Percentiles rank a stretch among this genome's conserved stretches.
Evolutionary conservation across 2,329 filamentous ascomycete genomes (phyloP).

Genomic region (Bipolaris sorokiniana): DNA sequence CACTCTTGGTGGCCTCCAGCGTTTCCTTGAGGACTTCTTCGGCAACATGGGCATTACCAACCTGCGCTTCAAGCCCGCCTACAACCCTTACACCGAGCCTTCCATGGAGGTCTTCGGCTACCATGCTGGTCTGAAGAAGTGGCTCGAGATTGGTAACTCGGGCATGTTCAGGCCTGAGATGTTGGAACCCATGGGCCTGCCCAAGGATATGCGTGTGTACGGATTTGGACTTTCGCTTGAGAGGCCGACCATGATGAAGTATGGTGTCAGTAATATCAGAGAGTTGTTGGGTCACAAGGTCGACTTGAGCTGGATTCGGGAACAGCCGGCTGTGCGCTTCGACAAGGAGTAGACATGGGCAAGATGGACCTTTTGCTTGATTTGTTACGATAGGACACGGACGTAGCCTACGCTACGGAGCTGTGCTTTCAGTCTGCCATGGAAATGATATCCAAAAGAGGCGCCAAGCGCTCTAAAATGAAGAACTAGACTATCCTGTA

Average conservation of each 20-base stretch:
- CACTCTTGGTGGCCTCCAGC: constrained; percentile 89
- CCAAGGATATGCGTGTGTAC: constrained; percentile 89
- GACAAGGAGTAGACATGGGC: constrained; percentile 69
- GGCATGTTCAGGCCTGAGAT: constrained; percentile 99
- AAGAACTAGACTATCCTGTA: background rate
- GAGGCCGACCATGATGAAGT: constrained; percentile 98
- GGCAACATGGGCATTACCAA: constrained; percentile 88
- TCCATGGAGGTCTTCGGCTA: constrained; percentile 97
- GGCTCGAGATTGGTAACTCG: constrained; percentile 97
- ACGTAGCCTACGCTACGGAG: background rate
- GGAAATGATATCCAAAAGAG: constrained; percentile 11
- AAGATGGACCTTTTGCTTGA: constrained; percentile 2
- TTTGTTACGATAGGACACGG: constrained; percentile 9
- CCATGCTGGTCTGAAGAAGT: constrained; percentile 68
- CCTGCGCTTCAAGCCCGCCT: constrained; percentile 95
- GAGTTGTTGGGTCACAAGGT: constrained; percentile 95
- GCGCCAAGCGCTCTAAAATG: background rate
- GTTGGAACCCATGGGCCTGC: constrained; percentile 92
- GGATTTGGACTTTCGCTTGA: constrained; percentile 93
- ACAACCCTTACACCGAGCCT: constrained; percentile 80
- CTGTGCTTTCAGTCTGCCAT: background rate
- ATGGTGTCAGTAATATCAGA: constrained; percentile 77
- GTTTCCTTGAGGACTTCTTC: constrained; percentile 96
- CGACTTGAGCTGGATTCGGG: constrained; percentile 89
- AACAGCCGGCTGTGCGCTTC: constrained; percentile 86